Percentiles rank a stretch among this genome's conserved stretches.
Evolutionary conservation across 192 early-diverging fungal genomes (phyloP).

Genomic region (Spizellomyces punctatus): DNA sequence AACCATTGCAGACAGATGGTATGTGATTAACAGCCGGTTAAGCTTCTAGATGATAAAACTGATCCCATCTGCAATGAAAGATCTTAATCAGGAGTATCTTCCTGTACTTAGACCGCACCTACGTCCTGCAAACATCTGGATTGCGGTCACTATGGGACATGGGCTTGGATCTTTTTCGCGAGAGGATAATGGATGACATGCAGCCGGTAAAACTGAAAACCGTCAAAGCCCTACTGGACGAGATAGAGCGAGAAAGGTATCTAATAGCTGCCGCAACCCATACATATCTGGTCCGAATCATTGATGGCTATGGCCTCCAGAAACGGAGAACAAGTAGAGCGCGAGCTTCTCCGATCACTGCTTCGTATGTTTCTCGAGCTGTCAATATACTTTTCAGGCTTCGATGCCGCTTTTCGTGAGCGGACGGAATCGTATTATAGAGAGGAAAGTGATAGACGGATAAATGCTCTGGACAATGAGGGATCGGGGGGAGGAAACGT

Average conservation of each 20-base stretch:
- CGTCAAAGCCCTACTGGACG: conserved; percentile 60
- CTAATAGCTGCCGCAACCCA: not conserved
- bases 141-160: conserved; percentile 82
- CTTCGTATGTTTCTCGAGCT: conserved; percentile 81
- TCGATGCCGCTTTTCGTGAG: conserved; percentile 72
- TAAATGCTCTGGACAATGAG: conserved; percentile 47
- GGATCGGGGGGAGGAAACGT: conserved; percentile 39
- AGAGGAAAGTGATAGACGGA: conserved; percentile 64
- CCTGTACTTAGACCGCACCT: conserved; percentile 90
- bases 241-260: conserved; percentile 71
- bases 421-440: conserved; percentile 74
- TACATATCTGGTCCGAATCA: not conserved
- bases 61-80: conserved; percentile 23
- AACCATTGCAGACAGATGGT: conserved; percentile 71
- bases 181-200: conserved; percentile 46
- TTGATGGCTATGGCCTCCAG: conserved; percentile 1
- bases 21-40: conserved; percentile 17
- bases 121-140: conserved; percentile 72
- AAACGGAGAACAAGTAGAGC: conserved; percentile 61
- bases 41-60: conserved; percentile 3
- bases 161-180: conserved; percentile 83
- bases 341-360: conserved; percentile 55
- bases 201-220: conserved; percentile 2
- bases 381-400: conserved; percentile 66
- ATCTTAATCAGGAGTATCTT: conserved; percentile 82